Evolutionary conservation across 2,329 filamentous ascomycete species (phyloP), one percentile per base, ranked within the genome.

Genomic region (Sporothrix humicola): DNA sequence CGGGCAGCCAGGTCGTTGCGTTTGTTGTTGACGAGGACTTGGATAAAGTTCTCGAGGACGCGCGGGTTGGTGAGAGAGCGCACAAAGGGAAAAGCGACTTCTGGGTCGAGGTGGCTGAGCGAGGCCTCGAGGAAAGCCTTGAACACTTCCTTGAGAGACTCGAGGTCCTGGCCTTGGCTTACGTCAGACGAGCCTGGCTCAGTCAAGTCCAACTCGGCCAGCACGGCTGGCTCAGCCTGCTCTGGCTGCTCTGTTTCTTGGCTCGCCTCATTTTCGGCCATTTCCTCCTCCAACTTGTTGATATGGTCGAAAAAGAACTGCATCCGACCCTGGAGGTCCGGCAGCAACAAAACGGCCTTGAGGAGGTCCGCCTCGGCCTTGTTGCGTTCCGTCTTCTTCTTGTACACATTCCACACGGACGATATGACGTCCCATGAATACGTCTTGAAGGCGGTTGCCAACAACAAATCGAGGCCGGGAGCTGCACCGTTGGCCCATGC

Each of bases 21-120:
- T 56, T 78, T 61, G 73, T 77, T 74, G 76, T 79, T 76, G 74
- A 80, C 42, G 76, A 80, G 75, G 68, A 76, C 71, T 10, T 79
- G 76, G 23, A 89, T 79, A 73, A 85, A 87, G 4, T 81, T 78
- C 71, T 86, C 82, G 76, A 85, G 88, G 8, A 84, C 78, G 0
- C 77, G 61, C 1, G 77, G 74, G 61, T 87, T 82, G 12, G 81
- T 76, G 50, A 84, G 80, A 10, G 82, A 78, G 23, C 79, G 78
- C 7, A 89, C 81, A 17, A 89, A 81, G 56, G 79, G 77, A 1
- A 79, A 75, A 7, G 81, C 80, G 69, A 80, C 78, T 2, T 76
- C 70, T 0, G 75, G 72, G 5, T 74, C 73, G 13, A 80, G 54
- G 12, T 42, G 65, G 3, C 23, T 26, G 44, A 78, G 46, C 4